phyloP scores from a whole-genome alignment of 2,329 filamentous ascomycete genomes.

The Sporothrix curviconia region DNA sequence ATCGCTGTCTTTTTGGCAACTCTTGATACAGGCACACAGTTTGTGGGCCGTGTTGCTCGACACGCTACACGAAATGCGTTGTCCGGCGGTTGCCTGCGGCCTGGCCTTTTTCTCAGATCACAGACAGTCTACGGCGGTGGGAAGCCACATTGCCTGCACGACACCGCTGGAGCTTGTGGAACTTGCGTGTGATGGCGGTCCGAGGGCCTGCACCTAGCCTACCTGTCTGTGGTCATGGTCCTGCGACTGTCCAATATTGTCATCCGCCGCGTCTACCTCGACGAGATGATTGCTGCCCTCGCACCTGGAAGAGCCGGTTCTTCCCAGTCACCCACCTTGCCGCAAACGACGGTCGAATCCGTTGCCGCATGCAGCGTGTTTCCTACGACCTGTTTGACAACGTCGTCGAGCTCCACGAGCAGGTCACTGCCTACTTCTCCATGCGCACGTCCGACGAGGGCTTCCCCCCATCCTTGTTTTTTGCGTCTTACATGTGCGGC shows the following conservation, averaged over 20 bases:
- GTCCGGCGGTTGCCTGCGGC: slow-evolving; percentile 30
- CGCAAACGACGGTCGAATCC: not conserved
- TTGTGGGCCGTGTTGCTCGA: slow-evolving; percentile 47
- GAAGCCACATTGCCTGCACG: slow-evolving; percentile 41
- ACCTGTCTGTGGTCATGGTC: slow-evolving; percentile 49
- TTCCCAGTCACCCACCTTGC: not conserved
- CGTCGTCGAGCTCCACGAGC: slow-evolving; percentile 30
- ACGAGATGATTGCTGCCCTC: slow-evolving; percentile 36
- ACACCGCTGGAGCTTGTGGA: slow-evolving; percentile 40
- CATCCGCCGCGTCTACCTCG: slow-evolving; percentile 48
- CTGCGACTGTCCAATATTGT: slow-evolving; percentile 51
- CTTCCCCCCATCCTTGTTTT: slow-evolving; percentile 34
- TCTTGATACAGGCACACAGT: slow-evolving; percentile 47
- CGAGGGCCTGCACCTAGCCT: slow-evolving; percentile 44
- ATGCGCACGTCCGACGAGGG: slow-evolving; percentile 14
- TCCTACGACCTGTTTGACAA: slow-evolving; percentile 29
- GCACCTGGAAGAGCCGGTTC: too few species aligned
- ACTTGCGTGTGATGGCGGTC: slow-evolving; percentile 41
- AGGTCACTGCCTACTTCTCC: slow-evolving; percentile 25
- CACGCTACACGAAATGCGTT: slow-evolving; percentile 33
- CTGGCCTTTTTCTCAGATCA: slow-evolving; percentile 42
- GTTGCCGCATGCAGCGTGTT: slow-evolving; percentile 1
- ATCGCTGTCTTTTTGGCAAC: slow-evolving; percentile 51
- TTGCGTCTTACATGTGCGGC: slow-evolving; percentile 35
- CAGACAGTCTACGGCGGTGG: slow-evolving; percentile 38